phyloP scores from a whole-genome alignment of 306 rosid species.

The Rosa persica region DNA sequence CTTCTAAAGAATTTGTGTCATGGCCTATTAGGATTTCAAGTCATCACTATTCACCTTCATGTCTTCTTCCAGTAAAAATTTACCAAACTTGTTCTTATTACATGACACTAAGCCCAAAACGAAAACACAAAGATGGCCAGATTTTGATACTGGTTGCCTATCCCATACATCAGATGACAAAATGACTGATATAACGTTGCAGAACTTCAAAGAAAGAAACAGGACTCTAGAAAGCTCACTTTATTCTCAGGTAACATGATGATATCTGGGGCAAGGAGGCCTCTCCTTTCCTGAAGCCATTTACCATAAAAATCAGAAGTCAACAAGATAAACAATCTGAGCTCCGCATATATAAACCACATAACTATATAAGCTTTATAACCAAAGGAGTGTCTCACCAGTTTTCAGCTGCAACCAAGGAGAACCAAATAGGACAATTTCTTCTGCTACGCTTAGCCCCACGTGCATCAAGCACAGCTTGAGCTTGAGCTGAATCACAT shows the following conservation, averaged over 20 bases:
- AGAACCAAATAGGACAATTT: conserved; percentile 86
- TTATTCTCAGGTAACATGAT: conserved; percentile 78
- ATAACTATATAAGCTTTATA: conserved; percentile 2
- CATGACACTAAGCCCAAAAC: not conserved
- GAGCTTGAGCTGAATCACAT: conserved; percentile 62
- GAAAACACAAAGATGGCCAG: not conserved
- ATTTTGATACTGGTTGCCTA: not conserved
- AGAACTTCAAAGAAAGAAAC: conserved; percentile 25
- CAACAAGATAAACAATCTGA: conserved; percentile 21
- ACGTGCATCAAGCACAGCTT: conserved; percentile 55
- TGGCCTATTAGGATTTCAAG: not conserved
- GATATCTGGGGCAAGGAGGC: conserved; percentile 85
- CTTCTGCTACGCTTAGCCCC: conserved; percentile 46
- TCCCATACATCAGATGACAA: conserved; percentile 12
- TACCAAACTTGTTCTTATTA: not conserved
- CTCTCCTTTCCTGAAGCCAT: conserved; percentile 79
- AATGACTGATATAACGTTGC: not conserved
- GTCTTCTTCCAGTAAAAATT: not conserved
- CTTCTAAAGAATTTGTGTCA: not conserved
- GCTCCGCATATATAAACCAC: conserved; percentile 8
- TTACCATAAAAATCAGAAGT: conserved; percentile 25
- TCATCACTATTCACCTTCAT: not conserved
- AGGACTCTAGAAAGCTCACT: conserved; percentile 50
- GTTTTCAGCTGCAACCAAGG: conserved; percentile 87
- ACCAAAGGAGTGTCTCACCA: conserved; percentile 48